Conservation (phyloP, 345 rosid genomes). For the Aegle marmelos region DNA sequence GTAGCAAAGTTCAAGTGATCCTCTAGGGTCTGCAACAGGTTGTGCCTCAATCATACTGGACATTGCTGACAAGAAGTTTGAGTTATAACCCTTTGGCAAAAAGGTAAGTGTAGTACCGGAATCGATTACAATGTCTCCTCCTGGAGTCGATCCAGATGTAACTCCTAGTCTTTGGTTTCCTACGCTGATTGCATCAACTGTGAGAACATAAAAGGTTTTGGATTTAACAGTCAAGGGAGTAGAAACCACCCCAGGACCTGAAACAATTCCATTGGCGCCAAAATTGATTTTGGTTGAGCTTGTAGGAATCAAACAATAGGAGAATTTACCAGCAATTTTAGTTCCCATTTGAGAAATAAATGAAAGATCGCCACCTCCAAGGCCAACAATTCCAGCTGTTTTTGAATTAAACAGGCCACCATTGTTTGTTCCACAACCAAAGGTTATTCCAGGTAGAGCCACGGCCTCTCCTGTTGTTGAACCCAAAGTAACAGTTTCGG, state of each 20-base stretch:
- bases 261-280: slow-evolving; percentile 44
- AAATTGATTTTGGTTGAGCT: slow-evolving; percentile 48
- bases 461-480: slow-evolving; percentile 38
- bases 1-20: slow-evolving; percentile 37
- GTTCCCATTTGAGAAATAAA: slow-evolving; percentile 46
- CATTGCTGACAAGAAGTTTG: slow-evolving; percentile 21
- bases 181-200: slow-evolving; percentile 44
- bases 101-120: slow-evolving; percentile 58
- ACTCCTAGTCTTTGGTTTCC: slow-evolving; percentile 20
- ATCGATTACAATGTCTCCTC: slow-evolving; percentile 56
- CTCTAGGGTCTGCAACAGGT: slow-evolving; percentile 24
- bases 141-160: not conserved
- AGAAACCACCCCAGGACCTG: slow-evolving; percentile 32
- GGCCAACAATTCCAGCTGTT: slow-evolving; percentile 55
- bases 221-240: slow-evolving; percentile 46
- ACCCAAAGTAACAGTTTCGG: slow-evolving; percentile 42
- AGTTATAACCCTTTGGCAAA: slow-evolving; percentile 23
- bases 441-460: slow-evolving; percentile 21
- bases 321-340: slow-evolving; percentile 49
- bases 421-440: slow-evolving; percentile 55
- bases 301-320: slow-evolving; percentile 52
- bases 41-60: slow-evolving; percentile 2
- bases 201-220: slow-evolving; percentile 39
- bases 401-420: slow-evolving; percentile 33
- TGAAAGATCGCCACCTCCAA: slow-evolving; percentile 52